phyloP scores from a whole-genome alignment of 768 basidiomycete species.

The Kwoniella sp. region DNA sequence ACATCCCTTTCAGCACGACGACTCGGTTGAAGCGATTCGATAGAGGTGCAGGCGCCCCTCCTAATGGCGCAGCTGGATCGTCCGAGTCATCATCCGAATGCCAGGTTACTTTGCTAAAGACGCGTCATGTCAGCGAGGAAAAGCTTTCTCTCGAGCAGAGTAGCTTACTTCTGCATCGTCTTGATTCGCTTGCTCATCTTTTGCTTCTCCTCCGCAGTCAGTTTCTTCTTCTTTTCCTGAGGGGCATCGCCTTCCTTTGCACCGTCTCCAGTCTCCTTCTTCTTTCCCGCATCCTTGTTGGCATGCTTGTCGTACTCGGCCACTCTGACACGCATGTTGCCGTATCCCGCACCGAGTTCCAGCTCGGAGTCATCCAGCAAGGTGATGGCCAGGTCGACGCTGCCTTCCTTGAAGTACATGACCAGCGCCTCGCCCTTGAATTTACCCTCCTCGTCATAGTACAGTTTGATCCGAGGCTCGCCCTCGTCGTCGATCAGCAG shows the following conservation, averaged over 20 bases:
- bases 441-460: conserved; percentile 75
- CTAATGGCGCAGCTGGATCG: conserved; percentile 34
- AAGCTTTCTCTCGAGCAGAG: not conserved
- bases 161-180: conserved; percentile 56
- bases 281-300: conserved; percentile 6
- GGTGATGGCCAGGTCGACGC: conserved; percentile 75
- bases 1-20: conserved; percentile 94
- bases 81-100: conserved; percentile 90
- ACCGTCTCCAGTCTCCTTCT: conserved; percentile 41
- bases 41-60: conserved; percentile 50
- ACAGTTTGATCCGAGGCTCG: conserved; percentile 90
- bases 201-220: conserved; percentile 46
- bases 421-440: conserved; percentile 94
- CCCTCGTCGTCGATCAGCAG: conserved; percentile 90
- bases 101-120: conserved; percentile 82
- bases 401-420: conserved; percentile 95
- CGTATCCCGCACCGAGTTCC: conserved; percentile 67
- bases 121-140: not conserved
- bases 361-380: conserved; percentile 90
- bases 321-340: conserved; percentile 47
- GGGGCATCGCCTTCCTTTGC: conserved; percentile 49
- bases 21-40: conserved; percentile 59
- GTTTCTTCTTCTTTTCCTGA: conserved; percentile 52
- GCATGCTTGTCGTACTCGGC: conserved; percentile 43
- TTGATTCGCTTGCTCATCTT: conserved; percentile 47